These are phyloP conservation scores for Hirschfeldia incana DNA, from an alignment of 345 rosid species.

Conservation along the genomic window DNA sequence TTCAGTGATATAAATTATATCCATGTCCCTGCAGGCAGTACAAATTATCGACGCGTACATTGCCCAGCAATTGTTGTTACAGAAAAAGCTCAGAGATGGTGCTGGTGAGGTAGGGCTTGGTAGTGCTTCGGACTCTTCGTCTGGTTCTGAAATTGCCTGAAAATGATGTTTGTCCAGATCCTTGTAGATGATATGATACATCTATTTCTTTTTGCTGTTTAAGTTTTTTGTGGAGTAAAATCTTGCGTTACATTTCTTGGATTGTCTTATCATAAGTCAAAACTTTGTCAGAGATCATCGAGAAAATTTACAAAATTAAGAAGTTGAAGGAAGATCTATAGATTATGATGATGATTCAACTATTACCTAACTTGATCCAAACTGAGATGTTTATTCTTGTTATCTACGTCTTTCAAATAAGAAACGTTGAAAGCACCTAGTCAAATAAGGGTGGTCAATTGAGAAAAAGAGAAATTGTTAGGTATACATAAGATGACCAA, in stretches of 20 bases:
- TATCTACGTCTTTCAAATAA: too few relatives aligned
- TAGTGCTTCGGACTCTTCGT: too few relatives aligned
- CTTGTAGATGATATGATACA: not conserved
- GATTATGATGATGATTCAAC: not conserved
- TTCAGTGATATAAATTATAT: not conserved
- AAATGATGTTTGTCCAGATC: not conserved
- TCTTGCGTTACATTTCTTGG: not conserved
- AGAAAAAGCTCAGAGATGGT: not conserved
- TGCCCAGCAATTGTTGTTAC: not conserved
- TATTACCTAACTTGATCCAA: not conserved
- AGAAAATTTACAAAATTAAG: not conserved
- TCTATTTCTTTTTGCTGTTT: not conserved
- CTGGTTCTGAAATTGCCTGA: not conserved
- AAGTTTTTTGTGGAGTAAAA: not conserved
- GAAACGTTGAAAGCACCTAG: not conserved
- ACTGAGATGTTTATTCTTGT: not conserved
- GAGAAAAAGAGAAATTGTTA: not conserved
- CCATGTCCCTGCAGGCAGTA: conserved; percentile 61
- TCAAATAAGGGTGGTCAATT: not conserved
- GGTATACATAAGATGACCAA: too few relatives aligned
- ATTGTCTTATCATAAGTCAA: not conserved
- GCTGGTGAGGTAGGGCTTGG: not conserved
- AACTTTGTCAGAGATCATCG: not conserved
- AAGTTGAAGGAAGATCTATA: not conserved
- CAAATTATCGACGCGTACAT: conserved; percentile 61